These are phyloP conservation scores for Pestalotiopsis fici DNA, from an alignment of 2,329 filamentous ascomycete genomes.

Conservation along the genomic window DNA sequence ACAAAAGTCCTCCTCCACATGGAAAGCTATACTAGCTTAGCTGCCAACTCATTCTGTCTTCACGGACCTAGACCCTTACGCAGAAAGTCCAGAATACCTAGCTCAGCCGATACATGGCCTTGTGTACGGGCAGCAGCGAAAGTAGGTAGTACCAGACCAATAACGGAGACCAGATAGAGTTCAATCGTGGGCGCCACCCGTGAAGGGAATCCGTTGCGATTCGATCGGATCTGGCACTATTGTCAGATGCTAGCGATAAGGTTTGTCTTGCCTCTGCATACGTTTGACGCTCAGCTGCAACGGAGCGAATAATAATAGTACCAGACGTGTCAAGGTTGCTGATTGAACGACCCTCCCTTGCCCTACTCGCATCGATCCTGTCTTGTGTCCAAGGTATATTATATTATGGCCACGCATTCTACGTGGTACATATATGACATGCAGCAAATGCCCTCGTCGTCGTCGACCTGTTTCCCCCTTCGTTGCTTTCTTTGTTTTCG, in stretches of 20 bases:
- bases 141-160: background rate
- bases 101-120: background rate
- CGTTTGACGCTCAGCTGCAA: background rate
- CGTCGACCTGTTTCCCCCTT: background rate
- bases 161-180: background rate
- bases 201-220: background rate
- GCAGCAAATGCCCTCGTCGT: background rate
- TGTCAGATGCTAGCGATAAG: background rate
- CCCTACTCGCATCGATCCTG: background rate
- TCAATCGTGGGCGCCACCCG: background rate
- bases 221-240: constrained; percentile 2
- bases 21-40: too few species aligned
- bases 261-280: background rate
- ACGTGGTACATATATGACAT: background rate
- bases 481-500: background rate
- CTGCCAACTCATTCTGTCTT: too few species aligned
- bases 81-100: background rate
- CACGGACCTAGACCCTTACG: background rate
- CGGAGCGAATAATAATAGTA: background rate
- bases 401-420: background rate
- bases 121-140: too few species aligned
- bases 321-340: background rate
- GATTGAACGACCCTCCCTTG: background rate
- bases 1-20: too few species aligned
- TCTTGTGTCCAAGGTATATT: background rate